Percentiles rank a stretch among this genome's conserved stretches.
These are phyloP conservation scores for Metschnikowia koreensis DNA, from an alignment of 805 yeast species.

Conservation along the genomic window DNA sequence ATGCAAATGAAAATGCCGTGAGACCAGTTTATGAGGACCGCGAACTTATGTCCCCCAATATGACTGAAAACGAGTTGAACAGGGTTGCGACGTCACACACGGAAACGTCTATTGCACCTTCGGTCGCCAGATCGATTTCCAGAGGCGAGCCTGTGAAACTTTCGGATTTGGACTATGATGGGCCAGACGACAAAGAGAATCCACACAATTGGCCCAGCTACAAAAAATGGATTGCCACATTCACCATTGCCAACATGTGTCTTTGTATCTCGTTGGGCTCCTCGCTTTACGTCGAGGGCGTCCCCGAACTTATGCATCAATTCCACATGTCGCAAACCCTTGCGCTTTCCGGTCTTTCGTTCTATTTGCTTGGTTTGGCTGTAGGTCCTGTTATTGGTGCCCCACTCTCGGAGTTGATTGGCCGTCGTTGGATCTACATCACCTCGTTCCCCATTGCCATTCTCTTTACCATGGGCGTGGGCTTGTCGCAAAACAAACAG, in stretches of 20 bases:
- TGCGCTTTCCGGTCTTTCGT: slow-evolving; percentile 65
- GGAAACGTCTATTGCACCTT: slow-evolving; percentile 6
- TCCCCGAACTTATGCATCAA: slow-evolving; percentile 48
- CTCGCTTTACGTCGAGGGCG: slow-evolving; percentile 66
- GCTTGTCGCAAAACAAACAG: slow-evolving; percentile 14
- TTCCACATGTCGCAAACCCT: slow-evolving; percentile 60
- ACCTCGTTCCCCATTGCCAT: slow-evolving; percentile 17
- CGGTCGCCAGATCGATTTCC: slow-evolving; percentile 10
- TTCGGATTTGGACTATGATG: slow-evolving; percentile 52
- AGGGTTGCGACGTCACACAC: slow-evolving; percentile 10
- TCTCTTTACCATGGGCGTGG: slow-evolving; percentile 23
- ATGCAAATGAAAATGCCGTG: not conserved
- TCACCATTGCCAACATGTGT: slow-evolving; percentile 59
- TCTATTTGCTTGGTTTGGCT: slow-evolving; percentile 70
- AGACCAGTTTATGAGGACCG: not conserved
- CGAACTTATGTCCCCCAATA: not conserved
- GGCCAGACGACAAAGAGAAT: slow-evolving; percentile 57
- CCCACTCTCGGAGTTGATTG: slow-evolving; percentile 38
- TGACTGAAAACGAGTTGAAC: slow-evolving; percentile 12
- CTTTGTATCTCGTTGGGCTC: slow-evolving; percentile 74
- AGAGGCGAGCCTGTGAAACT: slow-evolving; percentile 9
- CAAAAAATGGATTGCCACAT: slow-evolving; percentile 65
- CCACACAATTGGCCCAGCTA: slow-evolving; percentile 67
- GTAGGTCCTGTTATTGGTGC: slow-evolving; percentile 70
- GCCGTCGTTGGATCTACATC: slow-evolving; percentile 19